Evolutionary conservation across 2,329 filamentous ascomycete genomes (phyloP).

Genomic region (Hortaea werneckii): DNA sequence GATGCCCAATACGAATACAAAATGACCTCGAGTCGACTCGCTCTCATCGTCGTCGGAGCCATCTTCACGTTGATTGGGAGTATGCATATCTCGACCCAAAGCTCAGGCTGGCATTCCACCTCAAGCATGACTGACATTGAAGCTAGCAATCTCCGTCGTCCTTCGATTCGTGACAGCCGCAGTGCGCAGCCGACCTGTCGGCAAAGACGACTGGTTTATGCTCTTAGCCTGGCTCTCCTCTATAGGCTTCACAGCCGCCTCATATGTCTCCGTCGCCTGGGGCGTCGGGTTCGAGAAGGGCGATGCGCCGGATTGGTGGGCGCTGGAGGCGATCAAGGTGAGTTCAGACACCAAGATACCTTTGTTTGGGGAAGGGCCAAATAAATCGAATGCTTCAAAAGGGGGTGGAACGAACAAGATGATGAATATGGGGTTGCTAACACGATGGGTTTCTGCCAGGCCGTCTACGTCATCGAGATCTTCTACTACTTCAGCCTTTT

Average conservation of each 20-base stretch:
- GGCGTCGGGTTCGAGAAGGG: conserved; percentile 10
- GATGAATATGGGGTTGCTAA: not conserved
- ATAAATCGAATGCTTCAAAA: not conserved
- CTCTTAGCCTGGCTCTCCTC: conserved; percentile 11
- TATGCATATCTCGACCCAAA: not conserved
- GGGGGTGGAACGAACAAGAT: not conserved
- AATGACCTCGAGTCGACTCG: not conserved
- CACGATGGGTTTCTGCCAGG: conserved; percentile 4
- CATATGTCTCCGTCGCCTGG: conserved; percentile 13
- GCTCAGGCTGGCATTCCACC: not conserved
- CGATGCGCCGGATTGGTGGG: conserved; percentile 11
- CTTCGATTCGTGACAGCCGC: conserved; percentile 10
- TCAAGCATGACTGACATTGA: not conserved
- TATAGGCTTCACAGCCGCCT: conserved; percentile 9
- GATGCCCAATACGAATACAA: not conserved
- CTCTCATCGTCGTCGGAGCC: conserved; percentile 1
- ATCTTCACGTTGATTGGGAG: conserved; percentile 2
- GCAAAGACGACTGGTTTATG: conserved; percentile 14
- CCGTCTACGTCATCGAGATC: conserved; percentile 19
- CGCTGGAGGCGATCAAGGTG: conserved; percentile 12
- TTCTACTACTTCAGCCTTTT: conserved; percentile 33
- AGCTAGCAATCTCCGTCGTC: conserved; percentile 4
- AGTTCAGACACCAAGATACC: not conserved
- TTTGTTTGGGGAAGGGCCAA: not conserved
- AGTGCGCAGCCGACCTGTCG: conserved; percentile 9